Evolutionary conservation across 345 rosid species (phyloP).

Genomic region (Eucalyptus marginata): DNA sequence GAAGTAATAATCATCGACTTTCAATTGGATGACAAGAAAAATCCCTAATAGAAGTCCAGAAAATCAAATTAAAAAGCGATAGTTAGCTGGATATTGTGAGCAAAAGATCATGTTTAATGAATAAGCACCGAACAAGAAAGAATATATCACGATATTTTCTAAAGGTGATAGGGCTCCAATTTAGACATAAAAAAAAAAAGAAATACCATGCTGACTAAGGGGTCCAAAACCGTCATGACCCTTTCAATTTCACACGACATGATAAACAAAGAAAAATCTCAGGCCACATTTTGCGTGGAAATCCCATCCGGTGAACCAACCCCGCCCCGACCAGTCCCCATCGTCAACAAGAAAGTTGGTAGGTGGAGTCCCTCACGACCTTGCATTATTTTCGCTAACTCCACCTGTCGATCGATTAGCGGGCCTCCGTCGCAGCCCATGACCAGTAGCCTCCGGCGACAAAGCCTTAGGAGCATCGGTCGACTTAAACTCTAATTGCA

Average conservation of each 20-base stretch:
- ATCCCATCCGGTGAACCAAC: background rate
- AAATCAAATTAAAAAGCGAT: background rate
- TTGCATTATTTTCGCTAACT: slow-evolving; percentile 16
- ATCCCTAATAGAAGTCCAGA: background rate
- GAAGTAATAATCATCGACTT: background rate
- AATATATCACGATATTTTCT: background rate
- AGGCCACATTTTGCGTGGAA: background rate
- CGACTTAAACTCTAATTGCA: background rate
- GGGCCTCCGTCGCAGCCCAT: slow-evolving; percentile 18
- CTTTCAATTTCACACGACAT: background rate
- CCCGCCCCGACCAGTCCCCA: background rate
- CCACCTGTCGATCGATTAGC: slow-evolving; percentile 35
- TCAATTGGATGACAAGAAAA: background rate
- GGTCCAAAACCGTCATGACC: background rate
- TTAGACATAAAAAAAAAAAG: background rate
- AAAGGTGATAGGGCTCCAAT: background rate
- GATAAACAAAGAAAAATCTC: background rate
- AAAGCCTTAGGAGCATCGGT: background rate
- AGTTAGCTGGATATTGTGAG: background rate
- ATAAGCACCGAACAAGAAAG: background rate
- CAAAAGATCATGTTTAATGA: background rate
- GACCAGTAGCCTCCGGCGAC: background rate
- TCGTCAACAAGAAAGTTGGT: slow-evolving; percentile 6
- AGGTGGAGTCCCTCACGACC: slow-evolving; percentile 8
- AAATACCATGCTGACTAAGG: background rate